Percentiles rank a stretch among this genome's conserved stretches.
phyloP scores from a whole-genome alignment of 2,329 filamentous ascomycete species.

The Microcera coccophila region DNA sequence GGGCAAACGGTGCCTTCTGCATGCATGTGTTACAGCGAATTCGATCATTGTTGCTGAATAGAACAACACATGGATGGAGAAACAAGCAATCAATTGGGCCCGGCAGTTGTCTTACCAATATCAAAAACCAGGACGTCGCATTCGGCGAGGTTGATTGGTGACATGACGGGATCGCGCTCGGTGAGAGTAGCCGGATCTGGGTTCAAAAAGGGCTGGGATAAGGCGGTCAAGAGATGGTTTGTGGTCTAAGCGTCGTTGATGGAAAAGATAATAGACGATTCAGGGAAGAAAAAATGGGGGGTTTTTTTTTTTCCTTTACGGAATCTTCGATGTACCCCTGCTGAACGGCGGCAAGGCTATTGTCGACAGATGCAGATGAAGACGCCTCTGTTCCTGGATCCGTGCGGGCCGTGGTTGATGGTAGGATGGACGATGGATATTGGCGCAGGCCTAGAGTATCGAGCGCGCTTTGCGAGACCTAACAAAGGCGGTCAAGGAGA shows the following conservation, averaged over 20 bases:
- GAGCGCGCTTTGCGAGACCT: not conserved
- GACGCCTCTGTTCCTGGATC: constrained; percentile 25
- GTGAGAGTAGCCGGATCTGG: constrained; percentile 8
- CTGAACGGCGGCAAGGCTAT: not conserved
- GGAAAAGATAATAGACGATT: not conserved
- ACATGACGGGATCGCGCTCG: constrained; percentile 9
- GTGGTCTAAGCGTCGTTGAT: not conserved
- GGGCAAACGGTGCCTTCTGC: constrained; percentile 78
- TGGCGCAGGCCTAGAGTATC: not conserved
- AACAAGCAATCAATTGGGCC: constrained; percentile 4
- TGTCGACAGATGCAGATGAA: constrained; percentile 1
- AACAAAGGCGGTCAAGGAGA: not conserved
- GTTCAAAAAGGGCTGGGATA: not conserved
- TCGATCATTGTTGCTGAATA: not conserved
- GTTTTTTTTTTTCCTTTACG: not conserved
- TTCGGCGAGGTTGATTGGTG: constrained; percentile 26
- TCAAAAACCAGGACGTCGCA: constrained; percentile 35
- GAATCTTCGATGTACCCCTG: not conserved
- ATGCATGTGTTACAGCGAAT: constrained; percentile 2
- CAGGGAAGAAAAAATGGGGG: not conserved
- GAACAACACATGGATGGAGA: not conserved
- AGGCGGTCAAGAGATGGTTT: not conserved
- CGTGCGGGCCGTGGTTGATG: constrained; percentile 15
- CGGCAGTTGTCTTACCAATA: constrained; percentile 32
- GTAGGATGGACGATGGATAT: not conserved